Base-by-base conservation (phyloP, 139 green algal genomes). In the Chlorella sp. region DNA sequence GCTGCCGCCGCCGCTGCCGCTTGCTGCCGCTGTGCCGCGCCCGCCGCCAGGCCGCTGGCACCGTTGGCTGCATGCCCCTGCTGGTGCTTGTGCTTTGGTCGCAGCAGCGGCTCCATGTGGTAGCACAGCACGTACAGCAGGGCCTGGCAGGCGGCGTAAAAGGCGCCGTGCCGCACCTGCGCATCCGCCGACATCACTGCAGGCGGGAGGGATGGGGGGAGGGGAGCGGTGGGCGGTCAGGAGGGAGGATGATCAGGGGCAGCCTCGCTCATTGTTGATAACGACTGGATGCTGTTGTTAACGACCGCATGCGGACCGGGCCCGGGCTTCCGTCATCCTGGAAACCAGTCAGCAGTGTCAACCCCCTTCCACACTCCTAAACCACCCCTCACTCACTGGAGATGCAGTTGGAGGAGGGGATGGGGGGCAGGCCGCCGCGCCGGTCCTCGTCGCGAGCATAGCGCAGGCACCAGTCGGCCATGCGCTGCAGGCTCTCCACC, bases 71-170 rank as follows among this genome's bases (percentile, higher is more conserved):
- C 51, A 22, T 78, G 22, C 9, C 41, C 56, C 32, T 85, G 78
- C 3, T 81, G 82, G 9, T 85, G 76, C 32, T 36, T 68, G 24
- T 68, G 75, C 64, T 81, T 75, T 48, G 84, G 77, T 60, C 82
- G 89, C 34, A 94, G 64, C 44, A 98, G 83, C 20, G 88, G 73
- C 67, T 94, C 83, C 88, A 98, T 88, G 73, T 96, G 95, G 87
- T 97, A 98, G 90, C 96, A 98, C 64, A 98, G 88, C 43, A 95
- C 89, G 85, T 98, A 98, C 76, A 98, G 87, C 65, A 96, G 74
- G 8, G 92, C 95, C 89, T 98, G 95, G 43, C 90, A 89, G 9
- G 87, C 91, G 8, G 94, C 91, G 80, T 95, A 96, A 70, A 96
- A 97, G 16, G 92, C 90, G 20, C 70, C 75, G 48, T 90, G 87